Evolutionary conservation across 441 rosid genomes (phyloP).

Genomic region (Adansonia rubrostipa): DNA sequence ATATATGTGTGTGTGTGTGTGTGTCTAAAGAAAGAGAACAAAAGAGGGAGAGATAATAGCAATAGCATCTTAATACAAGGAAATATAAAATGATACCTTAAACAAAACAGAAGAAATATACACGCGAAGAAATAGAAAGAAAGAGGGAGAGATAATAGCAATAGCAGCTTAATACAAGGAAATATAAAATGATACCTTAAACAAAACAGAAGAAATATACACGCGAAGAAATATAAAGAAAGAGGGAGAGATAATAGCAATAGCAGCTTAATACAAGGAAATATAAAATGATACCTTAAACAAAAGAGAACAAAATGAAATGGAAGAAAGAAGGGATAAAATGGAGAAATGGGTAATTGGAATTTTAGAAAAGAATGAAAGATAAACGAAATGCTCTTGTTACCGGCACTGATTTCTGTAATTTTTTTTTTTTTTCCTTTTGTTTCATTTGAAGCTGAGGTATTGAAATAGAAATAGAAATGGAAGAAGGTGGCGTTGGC

Average conservation of each 20-base stretch:
- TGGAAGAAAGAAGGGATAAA: background rate
- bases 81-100: background rate
- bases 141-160: background rate
- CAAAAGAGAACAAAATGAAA: background rate
- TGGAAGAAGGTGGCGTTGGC: background rate
- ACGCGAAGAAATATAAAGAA: background rate
- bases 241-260: background rate
- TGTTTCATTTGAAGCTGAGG: background rate
- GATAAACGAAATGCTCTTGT: background rate
- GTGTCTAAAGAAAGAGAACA: background rate
- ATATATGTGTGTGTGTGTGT: too few relatives aligned
- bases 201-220: background rate
- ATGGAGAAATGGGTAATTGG: background rate
- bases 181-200: background rate
- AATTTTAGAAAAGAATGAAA: constrained; percentile 2
- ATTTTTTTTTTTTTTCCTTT: background rate
- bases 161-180: background rate
- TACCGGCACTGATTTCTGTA: background rate
- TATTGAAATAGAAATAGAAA: background rate
- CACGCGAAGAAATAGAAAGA: background rate
- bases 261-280: background rate
- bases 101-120: background rate
- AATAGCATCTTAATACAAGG: background rate
- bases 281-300: background rate
- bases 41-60: background rate